phyloP scores from a whole-genome alignment of 306 rosid genomes.

The Begonia masoniana region DNA sequence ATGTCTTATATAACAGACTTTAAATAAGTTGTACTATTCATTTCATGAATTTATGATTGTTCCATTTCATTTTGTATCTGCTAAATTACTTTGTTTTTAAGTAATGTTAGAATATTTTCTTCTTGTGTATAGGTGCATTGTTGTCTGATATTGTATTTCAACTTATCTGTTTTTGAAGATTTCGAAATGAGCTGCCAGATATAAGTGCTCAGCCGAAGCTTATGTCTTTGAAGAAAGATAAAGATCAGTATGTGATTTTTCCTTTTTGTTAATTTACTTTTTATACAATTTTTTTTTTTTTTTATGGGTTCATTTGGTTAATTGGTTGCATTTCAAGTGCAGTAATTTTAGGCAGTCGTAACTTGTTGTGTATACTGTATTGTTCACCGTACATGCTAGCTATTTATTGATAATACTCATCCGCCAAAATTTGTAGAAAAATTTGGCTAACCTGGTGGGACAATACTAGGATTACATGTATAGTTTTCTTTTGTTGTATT shows the following conservation, averaged over 20 bases:
- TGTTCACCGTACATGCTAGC: no score
- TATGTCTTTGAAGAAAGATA: slow-evolving; percentile 74
- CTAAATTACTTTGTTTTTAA: background rate
- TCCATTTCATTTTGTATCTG: no score
- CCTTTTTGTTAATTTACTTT: background rate
- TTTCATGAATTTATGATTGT: no score
- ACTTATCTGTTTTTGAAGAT: slow-evolving; percentile 34
- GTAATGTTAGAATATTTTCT: slow-evolving; percentile 6
- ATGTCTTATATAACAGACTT: no score
- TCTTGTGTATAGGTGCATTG: slow-evolving; percentile 14
- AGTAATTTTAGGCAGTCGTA: no score
- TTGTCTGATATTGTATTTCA: slow-evolving; percentile 3
- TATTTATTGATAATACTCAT: no score
- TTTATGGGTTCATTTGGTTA: background rate
- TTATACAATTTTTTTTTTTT: background rate
- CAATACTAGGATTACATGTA: no score
- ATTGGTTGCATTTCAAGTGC: slow-evolving; percentile 2
- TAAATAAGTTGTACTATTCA: no score
- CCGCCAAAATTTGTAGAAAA: no score
- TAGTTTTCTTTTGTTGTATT: no score
- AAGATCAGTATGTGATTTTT: slow-evolving; percentile 64
- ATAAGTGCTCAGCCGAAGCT: slow-evolving; percentile 98
- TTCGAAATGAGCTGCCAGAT: slow-evolving; percentile 97
- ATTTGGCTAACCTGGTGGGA: no score
- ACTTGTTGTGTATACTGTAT: no score